Base-by-base conservation (phyloP, 2,329 filamentous ascomycete genomes). In the Thelonectria blattea region DNA sequence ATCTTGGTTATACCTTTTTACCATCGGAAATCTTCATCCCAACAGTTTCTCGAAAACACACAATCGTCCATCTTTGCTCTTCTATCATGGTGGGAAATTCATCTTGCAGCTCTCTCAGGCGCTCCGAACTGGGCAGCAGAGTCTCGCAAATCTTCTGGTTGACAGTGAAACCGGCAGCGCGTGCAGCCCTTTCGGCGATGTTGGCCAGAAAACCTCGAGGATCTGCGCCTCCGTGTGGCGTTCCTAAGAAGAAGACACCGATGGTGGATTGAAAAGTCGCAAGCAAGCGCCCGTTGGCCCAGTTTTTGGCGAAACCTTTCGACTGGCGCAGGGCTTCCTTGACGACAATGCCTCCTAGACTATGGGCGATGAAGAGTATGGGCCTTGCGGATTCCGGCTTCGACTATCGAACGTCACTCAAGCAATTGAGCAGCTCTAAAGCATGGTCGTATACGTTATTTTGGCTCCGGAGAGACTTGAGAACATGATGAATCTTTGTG, bases 11-110 rank as follows among this genome's bases (percentile, higher is more conserved):
- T 24, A 47, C 43, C 34, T 58, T 52, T 12, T 49, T 47, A 20
- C 49, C 34, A 9, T 41, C 27, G 14, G 58, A 42, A 2, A 51
- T 46, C 3, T 34, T 49, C 8, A 52, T 32, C 15, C 46, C 46
- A 68, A 39, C 6, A 49, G 69, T 60, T 58, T 78, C 75, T 48
- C 77, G 73, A 53, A 78, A 78, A 2, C 73, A 76, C 56, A 77
- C 64, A 51, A 78, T 70, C 7, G 58, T 49, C 75, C 74, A 77
- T 1, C 65, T 47, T 24, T 51, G 61, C 34, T 39, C 34, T n/a
- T 3, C 11, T 39, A 39, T 39, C 15, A 39, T 39, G 8, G 15
- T 9, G 8, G 34, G 34, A n/a, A 39, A 39, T n/a, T 39, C 34
- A 9, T 39, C 34, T 39, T n/a, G 34, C 11, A 39, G 34, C 15